Conservation (phyloP, 1,284 basidiomycete genomes). For the Puccinia hordei region DNA sequence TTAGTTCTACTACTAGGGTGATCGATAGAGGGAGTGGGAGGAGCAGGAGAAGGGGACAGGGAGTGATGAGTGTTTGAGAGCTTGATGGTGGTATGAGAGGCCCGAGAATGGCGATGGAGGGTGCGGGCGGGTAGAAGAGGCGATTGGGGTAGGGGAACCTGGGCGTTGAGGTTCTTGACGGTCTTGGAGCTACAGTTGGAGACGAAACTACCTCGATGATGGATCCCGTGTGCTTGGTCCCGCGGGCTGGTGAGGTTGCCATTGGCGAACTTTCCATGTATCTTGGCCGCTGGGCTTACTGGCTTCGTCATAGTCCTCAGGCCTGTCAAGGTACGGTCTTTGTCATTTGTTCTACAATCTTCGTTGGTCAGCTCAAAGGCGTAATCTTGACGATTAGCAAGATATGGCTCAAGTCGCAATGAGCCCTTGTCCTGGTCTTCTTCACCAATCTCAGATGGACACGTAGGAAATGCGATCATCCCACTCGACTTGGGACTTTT, state of each 20-base stretch:
- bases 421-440: neutral
- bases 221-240: neutral
- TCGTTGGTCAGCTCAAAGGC: neutral
- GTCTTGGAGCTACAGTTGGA: slow-evolving; percentile 20
- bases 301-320: neutral
- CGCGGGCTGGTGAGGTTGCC: neutral
- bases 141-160: neutral
- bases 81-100: neutral
- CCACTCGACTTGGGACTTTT: neutral
- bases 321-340: neutral
- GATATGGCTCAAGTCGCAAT: neutral
- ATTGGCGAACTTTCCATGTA: neutral
- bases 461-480: slow-evolving; percentile 16
- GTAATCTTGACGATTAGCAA: neutral
- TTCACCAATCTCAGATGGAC: neutral
- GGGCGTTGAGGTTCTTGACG: neutral
- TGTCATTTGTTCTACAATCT: neutral
- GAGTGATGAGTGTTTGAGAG: neutral
- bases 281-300: neutral
- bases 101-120: neutral
- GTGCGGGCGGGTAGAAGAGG: neutral
- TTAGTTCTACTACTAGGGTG: neutral
- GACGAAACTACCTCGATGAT: slow-evolving; percentile 1
- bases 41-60: neutral
- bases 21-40: too few species aligned